These are phyloP conservation scores for Panus rudis DNA, from an alignment of 768 basidiomycete species.

Conservation along the genomic window DNA sequence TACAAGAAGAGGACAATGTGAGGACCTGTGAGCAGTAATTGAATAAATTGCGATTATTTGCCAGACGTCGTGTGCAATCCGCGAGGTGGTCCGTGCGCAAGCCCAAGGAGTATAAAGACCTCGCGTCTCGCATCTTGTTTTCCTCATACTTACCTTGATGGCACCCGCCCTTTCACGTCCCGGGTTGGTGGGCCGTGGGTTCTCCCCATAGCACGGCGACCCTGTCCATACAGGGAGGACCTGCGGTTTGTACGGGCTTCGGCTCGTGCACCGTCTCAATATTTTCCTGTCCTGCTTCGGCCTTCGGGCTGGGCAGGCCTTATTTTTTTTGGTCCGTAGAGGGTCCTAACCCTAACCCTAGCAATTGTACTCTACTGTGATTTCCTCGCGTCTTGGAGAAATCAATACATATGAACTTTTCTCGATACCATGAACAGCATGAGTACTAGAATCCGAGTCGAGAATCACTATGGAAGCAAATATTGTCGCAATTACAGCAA, in stretches of 20 bases:
- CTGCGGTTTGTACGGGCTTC: slow-evolving; percentile 32
- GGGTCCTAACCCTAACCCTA: slow-evolving; percentile 12
- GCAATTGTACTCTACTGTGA: no score
- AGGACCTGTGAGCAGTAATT: no score
- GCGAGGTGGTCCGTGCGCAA: slow-evolving; percentile 9
- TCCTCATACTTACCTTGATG: slow-evolving; percentile 23
- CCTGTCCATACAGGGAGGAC: slow-evolving; percentile 34
- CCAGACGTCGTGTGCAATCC: no score
- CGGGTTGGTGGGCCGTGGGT: slow-evolving; percentile 21
- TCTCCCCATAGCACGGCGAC: slow-evolving; percentile 39
- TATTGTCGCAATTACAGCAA: no score
- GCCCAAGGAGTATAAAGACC: slow-evolving; percentile 3
- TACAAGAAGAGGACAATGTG: no score
- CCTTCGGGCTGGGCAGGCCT: slow-evolving; percentile 41
- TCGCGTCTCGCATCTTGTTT: not conserved
- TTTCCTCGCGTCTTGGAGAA: no score
- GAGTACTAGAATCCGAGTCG: no score
- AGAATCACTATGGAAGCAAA: no score
- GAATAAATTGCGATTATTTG: no score
- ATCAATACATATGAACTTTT: no score
- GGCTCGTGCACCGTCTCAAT: slow-evolving; percentile 30
- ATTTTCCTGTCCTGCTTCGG: slow-evolving; percentile 32
- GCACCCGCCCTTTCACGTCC: slow-evolving; percentile 21
- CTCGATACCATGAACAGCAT: no score
- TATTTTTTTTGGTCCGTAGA: slow-evolving; percentile 19